Evolutionary conservation across 2,329 filamentous ascomycete species (phyloP).

Genomic region (Colletotrichum viniferum): DNA sequence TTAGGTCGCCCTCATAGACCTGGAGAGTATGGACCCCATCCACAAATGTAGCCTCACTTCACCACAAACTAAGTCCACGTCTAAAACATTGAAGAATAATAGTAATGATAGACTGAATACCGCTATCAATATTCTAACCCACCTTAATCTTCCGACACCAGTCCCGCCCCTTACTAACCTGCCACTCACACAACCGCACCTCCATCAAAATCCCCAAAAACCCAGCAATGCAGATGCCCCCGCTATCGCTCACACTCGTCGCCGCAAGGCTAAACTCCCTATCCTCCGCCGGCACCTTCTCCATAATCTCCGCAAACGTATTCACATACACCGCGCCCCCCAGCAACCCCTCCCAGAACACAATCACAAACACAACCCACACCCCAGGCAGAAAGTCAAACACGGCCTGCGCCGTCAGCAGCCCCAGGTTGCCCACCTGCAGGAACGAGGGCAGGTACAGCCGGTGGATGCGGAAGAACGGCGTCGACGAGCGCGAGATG

Average conservation of each 20-base stretch:
- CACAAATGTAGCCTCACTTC: neutral
- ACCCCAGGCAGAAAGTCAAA: conserved; percentile 83
- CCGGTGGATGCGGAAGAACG: conserved; percentile 80
- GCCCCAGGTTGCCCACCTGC: conserved; percentile 76
- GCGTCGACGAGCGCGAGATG: conserved; percentile 88
- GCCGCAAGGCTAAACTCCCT: conserved; percentile 91
- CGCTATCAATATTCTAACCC: conserved; percentile 26
- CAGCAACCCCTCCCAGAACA: conserved; percentile 94
- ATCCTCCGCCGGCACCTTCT: conserved; percentile 76
- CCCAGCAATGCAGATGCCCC: conserved; percentile 86
- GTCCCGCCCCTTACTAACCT: conserved; percentile 79
- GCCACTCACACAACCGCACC: conserved; percentile 80
- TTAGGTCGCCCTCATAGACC: no score
- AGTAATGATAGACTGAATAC: neutral
- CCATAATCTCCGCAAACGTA: conserved; percentile 92
- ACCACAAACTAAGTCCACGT: accelerated
- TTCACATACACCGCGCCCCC: conserved; percentile 95
- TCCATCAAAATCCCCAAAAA: conserved; percentile 85
- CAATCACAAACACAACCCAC: conserved; percentile 81
- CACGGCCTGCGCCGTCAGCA: conserved; percentile 79
- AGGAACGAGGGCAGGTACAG: conserved; percentile 84
- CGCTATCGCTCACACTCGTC: conserved; percentile 91
- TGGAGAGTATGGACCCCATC: no score
- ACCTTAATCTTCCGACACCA: conserved; percentile 67
- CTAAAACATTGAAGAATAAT: neutral